Conservation (phyloP, 768 basidiomycete genomes). For the Hygrophoropsis aurantiaca region DNA sequence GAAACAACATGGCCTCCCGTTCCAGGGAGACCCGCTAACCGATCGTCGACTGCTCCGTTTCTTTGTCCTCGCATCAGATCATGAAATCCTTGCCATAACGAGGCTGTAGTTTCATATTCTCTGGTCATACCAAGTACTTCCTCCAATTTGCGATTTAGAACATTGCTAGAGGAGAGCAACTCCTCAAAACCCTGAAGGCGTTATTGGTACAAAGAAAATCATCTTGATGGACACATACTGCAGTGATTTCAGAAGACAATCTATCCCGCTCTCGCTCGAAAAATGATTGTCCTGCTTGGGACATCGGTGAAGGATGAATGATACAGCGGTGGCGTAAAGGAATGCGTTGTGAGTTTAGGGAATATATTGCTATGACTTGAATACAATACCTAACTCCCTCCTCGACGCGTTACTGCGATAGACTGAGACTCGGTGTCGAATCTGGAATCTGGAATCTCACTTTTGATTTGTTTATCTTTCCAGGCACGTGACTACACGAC, state of each 20-base stretch:
- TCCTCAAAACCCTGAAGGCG: conserved; percentile 81
- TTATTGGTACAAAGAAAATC: not conserved
- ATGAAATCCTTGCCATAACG: conserved; percentile 81
- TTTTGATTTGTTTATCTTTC: too few species aligned
- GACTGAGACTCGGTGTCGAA: too few species aligned
- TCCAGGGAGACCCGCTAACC: conserved; percentile 56
- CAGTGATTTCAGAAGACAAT: conserved; percentile 70
- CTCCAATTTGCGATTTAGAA: conserved; percentile 86
- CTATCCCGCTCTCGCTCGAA: conserved; percentile 81
- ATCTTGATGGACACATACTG: conserved; percentile 41
- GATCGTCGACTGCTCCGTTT: conserved; percentile 29
- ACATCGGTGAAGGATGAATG: conserved; percentile 19
- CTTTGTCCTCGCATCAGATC: conserved; percentile 65
- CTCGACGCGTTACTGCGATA: too few species aligned
- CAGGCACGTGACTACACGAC: too few species aligned
- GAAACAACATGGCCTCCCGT: conserved; percentile 68
- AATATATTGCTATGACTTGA: too few species aligned
- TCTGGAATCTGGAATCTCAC: too few species aligned
- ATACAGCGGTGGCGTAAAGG: too few species aligned
- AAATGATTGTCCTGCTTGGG: conserved; percentile 49
- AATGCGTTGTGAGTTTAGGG: too few species aligned
- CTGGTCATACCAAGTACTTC: conserved; percentile 91
- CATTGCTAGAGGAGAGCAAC: conserved; percentile 79
- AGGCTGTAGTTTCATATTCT: conserved; percentile 87
- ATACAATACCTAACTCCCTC: too few species aligned